Evolutionary conservation across 805 yeast genomes (phyloP).

Genomic region (Brettanomyces naardenensis): DNA sequence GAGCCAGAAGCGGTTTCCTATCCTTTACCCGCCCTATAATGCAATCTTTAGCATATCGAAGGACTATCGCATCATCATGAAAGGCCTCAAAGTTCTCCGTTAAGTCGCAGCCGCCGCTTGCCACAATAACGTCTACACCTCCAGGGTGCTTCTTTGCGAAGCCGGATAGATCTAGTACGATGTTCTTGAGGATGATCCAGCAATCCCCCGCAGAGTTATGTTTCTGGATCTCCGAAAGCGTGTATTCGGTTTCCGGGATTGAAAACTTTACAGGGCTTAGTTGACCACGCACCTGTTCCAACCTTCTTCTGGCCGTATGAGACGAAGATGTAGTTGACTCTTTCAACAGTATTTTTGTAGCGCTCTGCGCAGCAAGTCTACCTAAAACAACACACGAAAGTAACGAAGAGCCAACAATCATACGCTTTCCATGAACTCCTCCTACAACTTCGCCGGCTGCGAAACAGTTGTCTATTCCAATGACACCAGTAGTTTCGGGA

Average conservation of each 20-base stretch:
- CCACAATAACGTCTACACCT: constrained; percentile 66
- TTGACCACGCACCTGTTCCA: too few species aligned
- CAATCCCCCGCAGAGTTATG: too few species aligned
- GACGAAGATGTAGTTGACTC: too few species aligned
- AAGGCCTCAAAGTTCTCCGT: constrained; percentile 48
- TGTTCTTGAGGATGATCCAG: too few species aligned
- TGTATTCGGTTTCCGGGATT: constrained; percentile 41
- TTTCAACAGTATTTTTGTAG: too few species aligned
- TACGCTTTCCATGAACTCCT: constrained; percentile 58
- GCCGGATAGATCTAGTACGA: constrained; percentile 35
- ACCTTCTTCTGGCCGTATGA: too few species aligned
- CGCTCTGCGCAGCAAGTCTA: too few species aligned
- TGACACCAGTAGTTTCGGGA: too few species aligned
- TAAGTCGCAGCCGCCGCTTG: constrained; percentile 67
- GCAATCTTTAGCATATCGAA: constrained; percentile 37
- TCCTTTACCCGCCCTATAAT: too few species aligned
- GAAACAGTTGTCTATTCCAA: too few species aligned
- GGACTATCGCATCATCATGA: constrained; percentile 49
- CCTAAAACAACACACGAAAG: constrained; percentile 59
- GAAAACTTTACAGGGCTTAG: too few species aligned
- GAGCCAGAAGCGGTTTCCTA: too few species aligned
- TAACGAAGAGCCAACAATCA: constrained; percentile 52
- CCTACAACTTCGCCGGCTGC: constrained; percentile 67
- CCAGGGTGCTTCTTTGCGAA: constrained; percentile 54
- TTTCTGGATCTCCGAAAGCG: constrained; percentile 37